phyloP scores from a whole-genome alignment of 345 rosid genomes.

The Pelargonium nanum region DNA sequence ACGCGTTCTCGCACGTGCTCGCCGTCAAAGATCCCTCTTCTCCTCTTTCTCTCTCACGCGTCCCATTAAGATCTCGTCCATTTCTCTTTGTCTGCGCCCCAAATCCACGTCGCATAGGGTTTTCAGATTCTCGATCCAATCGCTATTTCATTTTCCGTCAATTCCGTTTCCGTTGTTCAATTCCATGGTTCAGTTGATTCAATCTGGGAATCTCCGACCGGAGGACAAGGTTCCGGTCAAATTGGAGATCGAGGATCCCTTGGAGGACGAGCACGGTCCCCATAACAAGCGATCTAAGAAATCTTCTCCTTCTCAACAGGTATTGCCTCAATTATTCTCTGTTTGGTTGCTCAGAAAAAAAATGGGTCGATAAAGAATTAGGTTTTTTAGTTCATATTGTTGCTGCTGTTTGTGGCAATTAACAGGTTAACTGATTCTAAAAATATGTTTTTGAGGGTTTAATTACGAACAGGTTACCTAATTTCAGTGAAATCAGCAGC shows the following conservation, averaged over 20 bases:
- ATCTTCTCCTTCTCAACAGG: conserved; percentile 32
- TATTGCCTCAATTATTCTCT: conserved; percentile 4
- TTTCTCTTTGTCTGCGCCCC: no score
- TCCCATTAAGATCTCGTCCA: background rate
- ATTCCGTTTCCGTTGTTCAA: conserved; percentile 1
- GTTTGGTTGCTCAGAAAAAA: background rate
- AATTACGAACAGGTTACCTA: no score
- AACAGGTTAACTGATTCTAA: background rate
- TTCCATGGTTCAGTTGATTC: conserved; percentile 76
- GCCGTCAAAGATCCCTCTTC: conserved; percentile 15
- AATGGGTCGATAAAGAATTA: background rate
- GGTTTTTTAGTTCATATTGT: background rate
- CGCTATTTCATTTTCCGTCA: conserved; percentile 3
- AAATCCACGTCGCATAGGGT: conserved; percentile 16
- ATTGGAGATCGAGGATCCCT: conserved; percentile 71
- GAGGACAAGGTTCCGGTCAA: conserved; percentile 67
- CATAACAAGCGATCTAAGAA: conserved; percentile 60
- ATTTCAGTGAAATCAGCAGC: background rate
- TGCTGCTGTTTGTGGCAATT: background rate
- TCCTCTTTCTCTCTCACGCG: background rate
- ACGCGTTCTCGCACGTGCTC: conserved; percentile 22
- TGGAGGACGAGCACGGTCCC: conserved; percentile 66
- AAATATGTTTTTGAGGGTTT: background rate
- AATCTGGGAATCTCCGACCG: conserved; percentile 39
- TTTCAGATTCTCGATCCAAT: conserved; percentile 19